Evolutionary conservation across 352 stramenopile genomes (phyloP).

Genomic region (Phytopythium chamaehyphon): DNA sequence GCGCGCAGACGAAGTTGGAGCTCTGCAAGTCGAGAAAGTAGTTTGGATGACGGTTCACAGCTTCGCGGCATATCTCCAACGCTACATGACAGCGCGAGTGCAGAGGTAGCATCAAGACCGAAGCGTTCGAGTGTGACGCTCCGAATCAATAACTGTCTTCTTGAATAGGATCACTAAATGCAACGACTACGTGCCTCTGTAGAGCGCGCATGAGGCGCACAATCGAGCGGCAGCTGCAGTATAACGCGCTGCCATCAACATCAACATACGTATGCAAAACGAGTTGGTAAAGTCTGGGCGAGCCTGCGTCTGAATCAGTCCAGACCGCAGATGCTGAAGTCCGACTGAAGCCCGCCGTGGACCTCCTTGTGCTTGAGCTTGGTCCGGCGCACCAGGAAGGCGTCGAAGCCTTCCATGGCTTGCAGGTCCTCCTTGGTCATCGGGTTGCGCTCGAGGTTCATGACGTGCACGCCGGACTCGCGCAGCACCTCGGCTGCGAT

Average conservation of each 20-base stretch:
- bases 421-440: conserved; percentile 79
- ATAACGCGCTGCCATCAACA: no score
- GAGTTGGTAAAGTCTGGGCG: no score
- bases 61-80: no score
- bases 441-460: conserved; percentile 80
- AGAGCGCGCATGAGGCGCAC: no score
- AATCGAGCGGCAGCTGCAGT: no score
- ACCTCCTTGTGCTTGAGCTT: conserved; percentile 87
- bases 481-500: conserved; percentile 58
- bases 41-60: no score
- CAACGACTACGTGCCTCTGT: no score
- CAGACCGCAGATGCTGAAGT: conserved; percentile 79
- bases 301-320: conserved; percentile 26
- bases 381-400: conserved; percentile 70
- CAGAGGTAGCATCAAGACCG: not conserved
- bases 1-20: no score
- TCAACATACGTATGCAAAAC: no score
- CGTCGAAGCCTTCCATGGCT: conserved; percentile 70
- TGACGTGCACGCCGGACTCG: conserved; percentile 65
- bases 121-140: conserved; percentile 2
- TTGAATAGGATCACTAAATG: not conserved
- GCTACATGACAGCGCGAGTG: no score
- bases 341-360: conserved; percentile 66
- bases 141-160: conserved; percentile 1
- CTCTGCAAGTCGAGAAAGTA: no score